These are phyloP conservation scores for Dispira parvispora DNA, from an alignment of 192 early-diverging fungal genomes.

Conservation along the genomic window DNA sequence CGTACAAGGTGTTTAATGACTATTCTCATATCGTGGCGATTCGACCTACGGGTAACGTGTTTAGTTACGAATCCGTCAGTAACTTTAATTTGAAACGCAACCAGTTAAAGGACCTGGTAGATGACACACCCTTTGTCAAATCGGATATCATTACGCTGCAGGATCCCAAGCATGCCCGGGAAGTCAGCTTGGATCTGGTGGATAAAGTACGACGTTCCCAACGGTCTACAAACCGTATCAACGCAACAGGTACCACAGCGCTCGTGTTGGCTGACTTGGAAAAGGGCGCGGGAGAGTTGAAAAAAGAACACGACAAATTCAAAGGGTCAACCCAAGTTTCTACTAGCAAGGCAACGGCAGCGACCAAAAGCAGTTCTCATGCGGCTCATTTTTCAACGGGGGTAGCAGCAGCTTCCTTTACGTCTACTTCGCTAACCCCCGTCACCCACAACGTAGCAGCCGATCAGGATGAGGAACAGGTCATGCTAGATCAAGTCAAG, in stretches of 20 bases:
- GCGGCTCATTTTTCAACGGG: slow-evolving; percentile 75
- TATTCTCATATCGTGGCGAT: slow-evolving; percentile 77
- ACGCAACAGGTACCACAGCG: slow-evolving; percentile 29
- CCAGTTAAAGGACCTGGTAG: slow-evolving; percentile 74
- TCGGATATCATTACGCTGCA: slow-evolving; percentile 83
- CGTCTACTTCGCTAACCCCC: slow-evolving; percentile 64
- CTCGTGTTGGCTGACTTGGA: slow-evolving; percentile 36
- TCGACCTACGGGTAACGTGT: slow-evolving; percentile 74
- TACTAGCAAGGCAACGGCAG: neutral
- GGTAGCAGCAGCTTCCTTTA: slow-evolving; percentile 59
- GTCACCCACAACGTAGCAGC: slow-evolving; percentile 53
- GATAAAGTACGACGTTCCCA: neutral
- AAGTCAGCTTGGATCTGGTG: neutral
- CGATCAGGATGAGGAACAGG: slow-evolving; percentile 65
- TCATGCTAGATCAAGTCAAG: slow-evolving; percentile 74
- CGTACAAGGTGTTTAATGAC: slow-evolving; percentile 73
- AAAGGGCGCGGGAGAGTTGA: slow-evolving; percentile 20
- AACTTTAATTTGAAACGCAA: slow-evolving; percentile 72
- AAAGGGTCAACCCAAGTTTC: neutral
- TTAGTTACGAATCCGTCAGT: slow-evolving; percentile 68
- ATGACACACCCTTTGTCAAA: slow-evolving; percentile 69
- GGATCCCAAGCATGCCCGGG: slow-evolving; percentile 16
- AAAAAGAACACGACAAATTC: slow-evolving; percentile 1
- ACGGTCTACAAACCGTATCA: slow-evolving; percentile 10
- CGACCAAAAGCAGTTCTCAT: slow-evolving; percentile 16